Base-by-base conservation (phyloP, 495 filamentous ascomycete genomes). In the Neurospora sp. region DNA sequence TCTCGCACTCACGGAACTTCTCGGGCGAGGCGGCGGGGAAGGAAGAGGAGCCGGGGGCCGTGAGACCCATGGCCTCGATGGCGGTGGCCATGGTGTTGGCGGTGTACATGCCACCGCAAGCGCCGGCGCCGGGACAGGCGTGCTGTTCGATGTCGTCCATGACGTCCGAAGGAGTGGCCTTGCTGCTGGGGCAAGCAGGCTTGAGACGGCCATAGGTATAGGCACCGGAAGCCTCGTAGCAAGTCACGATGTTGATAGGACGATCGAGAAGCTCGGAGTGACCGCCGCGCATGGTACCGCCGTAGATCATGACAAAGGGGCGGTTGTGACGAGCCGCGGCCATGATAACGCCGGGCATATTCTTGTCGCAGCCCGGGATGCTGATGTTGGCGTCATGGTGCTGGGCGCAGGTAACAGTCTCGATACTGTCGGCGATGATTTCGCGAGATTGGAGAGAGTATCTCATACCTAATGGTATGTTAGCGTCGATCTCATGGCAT, bases 31-130 rank as follows among this genome's bases (percentile, higher is more conserved):
- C 85, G 3, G 96, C 96, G 3, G 95, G 94, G 70, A 90, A 97
- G 1, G 93, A 95, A 0, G 94, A 97, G 2, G 93, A 97, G 10
- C 95, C 95, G 0, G 96, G 95, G 17, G 98, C 86, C 3, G 89
- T 90, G 31, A 99, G 86, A 70, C 96, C 96, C 93, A 99, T 97
- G 8, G 94, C 92, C 81, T 99, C 96, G 74, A 99, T 94, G 16
- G 94, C 94, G 0, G 94, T 96, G 6, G 93, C 92, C 94, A 99
- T 97, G 3, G 96, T 98, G 81, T 99, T 99, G 71, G 96, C 96
- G 3, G 96, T 99, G 81, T 92, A 88, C 93, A 99, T 99, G 69
- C 96, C 96, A 74, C 96, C 96, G 77, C 96, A 99, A n/a, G 94
- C 94, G 40, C 95, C 95, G 16, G 92, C 90, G 16, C 93, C 94